phyloP scores from a whole-genome alignment of 73 alveolate species.

The Tetrahymena malaccensis region DNA sequence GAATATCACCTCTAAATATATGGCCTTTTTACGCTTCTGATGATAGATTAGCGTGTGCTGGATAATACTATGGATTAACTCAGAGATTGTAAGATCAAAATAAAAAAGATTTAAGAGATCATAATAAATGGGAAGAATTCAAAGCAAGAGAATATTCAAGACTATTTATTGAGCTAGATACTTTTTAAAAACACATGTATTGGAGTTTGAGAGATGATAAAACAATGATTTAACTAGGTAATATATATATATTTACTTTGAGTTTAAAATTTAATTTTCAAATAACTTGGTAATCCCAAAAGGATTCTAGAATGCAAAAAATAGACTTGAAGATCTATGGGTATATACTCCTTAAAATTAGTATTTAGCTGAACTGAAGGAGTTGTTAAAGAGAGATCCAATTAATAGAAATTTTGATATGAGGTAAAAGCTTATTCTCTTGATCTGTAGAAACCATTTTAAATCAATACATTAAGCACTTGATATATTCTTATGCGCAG shows the following conservation, averaged over 20 bases:
- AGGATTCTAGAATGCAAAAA: neutral
- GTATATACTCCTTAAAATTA: slow-evolving; percentile 19
- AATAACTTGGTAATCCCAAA: neutral
- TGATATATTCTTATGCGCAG: slow-evolving; percentile 42
- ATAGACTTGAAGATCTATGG: slow-evolving; percentile 11
- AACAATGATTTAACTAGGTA: slow-evolving; percentile 5
- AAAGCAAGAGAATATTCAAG: slow-evolving; percentile 2
- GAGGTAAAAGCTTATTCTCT: slow-evolving; percentile 17
- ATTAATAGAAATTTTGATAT: slow-evolving; percentile 12
- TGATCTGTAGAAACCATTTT: slow-evolving; percentile 49
- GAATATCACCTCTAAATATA: slow-evolving; percentile 23
- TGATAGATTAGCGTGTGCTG: slow-evolving; percentile 41
- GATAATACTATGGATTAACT: slow-evolving; percentile 36
- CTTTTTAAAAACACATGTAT: slow-evolving; percentile 20
- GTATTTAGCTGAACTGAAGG: slow-evolving; percentile 40
- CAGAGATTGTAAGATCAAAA: neutral
- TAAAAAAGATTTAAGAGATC: neutral
- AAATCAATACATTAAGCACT: slow-evolving; percentile 34
- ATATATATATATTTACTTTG: neutral
- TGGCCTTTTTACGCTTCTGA: slow-evolving; percentile 54
- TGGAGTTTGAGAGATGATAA: slow-evolving; percentile 44
- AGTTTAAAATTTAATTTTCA: neutral
- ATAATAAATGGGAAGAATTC: neutral
- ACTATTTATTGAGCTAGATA: slow-evolving; percentile 9
- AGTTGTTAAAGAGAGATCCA: slow-evolving; percentile 37